Conservation (phyloP, 192 early-diverging fungal species). For the Coemansia sp. region DNA sequence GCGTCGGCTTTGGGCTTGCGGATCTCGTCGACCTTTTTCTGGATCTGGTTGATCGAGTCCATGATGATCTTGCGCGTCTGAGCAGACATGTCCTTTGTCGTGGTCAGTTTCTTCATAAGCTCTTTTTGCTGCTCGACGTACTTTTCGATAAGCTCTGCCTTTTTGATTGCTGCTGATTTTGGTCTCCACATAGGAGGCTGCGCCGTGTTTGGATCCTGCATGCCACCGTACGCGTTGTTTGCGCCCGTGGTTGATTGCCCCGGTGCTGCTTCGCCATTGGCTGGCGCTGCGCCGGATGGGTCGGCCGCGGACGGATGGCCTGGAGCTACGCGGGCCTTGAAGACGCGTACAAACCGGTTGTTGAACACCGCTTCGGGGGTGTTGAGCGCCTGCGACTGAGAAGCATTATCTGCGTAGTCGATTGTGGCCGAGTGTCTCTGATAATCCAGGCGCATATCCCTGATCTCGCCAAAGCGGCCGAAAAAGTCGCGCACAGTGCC, state of each 20-base stretch:
- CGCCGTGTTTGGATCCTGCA: slow-evolving; percentile 2
- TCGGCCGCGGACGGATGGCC: not conserved
- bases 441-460: slow-evolving; percentile 22
- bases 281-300: not conserved
- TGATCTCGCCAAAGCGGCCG: slow-evolving; percentile 30
- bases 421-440: slow-evolving; percentile 21
- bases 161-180: slow-evolving; percentile 47
- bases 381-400: slow-evolving; percentile 31
- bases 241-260: not conserved
- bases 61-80: slow-evolving; percentile 54
- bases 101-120: slow-evolving; percentile 44
- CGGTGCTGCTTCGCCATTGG: not conserved
- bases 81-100: slow-evolving; percentile 38
- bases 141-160: slow-evolving; percentile 49
- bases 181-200: slow-evolving; percentile 36
- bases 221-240: not conserved
- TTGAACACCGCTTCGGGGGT: slow-evolving; percentile 47
- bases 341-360: slow-evolving; percentile 46
- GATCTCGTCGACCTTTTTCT: slow-evolving; percentile 37
- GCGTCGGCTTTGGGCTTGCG: slow-evolving; percentile 17
- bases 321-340: slow-evolving; percentile 12
- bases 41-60: slow-evolving; percentile 52
- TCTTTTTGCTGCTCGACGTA: slow-evolving; percentile 53
- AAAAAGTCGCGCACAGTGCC: slow-evolving; percentile 30
- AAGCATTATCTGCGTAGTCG: slow-evolving; percentile 19